Evolutionary conservation across 225 moss, liverwort and hornwort species (phyloP).

Genomic region (Sphagnum contortum): DNA sequence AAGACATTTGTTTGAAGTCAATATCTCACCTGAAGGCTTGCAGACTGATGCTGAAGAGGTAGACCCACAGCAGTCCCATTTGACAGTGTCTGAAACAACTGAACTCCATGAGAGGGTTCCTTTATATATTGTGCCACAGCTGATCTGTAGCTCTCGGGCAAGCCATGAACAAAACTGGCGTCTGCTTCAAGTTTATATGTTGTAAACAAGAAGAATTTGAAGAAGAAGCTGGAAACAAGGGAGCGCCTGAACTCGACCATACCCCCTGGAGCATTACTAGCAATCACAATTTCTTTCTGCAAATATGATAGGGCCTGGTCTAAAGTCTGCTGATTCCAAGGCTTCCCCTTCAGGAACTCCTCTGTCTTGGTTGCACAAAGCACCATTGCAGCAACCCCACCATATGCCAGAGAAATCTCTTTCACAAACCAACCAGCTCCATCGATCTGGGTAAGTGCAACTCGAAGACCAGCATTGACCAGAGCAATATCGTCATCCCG

Average conservation of each 20-base stretch:
- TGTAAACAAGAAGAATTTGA: conserved; percentile 72
- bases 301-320: conserved; percentile 45
- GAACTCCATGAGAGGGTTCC: conserved; percentile 60
- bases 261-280: conserved; percentile 74
- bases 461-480: conserved; percentile 83
- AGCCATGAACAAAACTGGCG: conserved; percentile 38
- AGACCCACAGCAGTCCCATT: conserved; percentile 63
- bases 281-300: conserved; percentile 52
- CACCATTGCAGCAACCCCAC: conserved; percentile 78
- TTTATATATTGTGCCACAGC: conserved; percentile 65
- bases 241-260: conserved; percentile 94
- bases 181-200: conserved; percentile 68
- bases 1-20: not conserved
- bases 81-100: conserved; percentile 48
- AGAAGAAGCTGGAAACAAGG: conserved; percentile 73
- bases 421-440: conserved; percentile 46
- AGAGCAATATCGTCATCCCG: conserved; percentile 99
- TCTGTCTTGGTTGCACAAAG: conserved; percentile 46
- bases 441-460: conserved; percentile 33
- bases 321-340: conserved; percentile 56
- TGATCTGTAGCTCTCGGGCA: conserved; percentile 77
- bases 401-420: conserved; percentile 63
- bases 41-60: conserved; percentile 88
- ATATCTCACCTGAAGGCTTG: conserved; percentile 62
- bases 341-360: conserved; percentile 58